A percentile compares a stretch with the other conserved stretches of the same genome.
Evolutionary conservation across 768 basidiomycete species (phyloP).

Genomic region (Cystofilobasidium macerans): DNA sequence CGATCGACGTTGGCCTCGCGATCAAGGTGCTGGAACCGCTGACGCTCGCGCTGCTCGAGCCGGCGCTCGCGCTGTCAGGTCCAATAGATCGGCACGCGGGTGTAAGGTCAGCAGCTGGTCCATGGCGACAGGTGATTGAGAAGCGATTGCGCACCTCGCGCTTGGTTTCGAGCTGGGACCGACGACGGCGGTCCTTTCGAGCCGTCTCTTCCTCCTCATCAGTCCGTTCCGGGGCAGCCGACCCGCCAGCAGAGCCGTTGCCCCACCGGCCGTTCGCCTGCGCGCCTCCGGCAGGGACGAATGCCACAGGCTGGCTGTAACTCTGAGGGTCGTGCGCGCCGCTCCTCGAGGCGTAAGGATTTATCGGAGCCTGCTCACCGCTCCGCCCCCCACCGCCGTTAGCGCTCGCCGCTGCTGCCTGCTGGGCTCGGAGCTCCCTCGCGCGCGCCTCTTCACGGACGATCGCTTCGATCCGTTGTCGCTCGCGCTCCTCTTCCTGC

Average conservation of each 20-base stretch:
- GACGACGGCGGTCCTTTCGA: constrained; percentile 58
- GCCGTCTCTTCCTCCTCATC: constrained; percentile 84
- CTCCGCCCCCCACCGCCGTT: background rate
- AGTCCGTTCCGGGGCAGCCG: constrained; percentile 45
- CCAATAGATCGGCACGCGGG: background rate
- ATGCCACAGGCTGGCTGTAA: constrained; percentile 68
- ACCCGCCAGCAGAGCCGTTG: background rate
- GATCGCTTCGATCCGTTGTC: constrained; percentile 20
- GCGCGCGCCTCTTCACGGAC: background rate
- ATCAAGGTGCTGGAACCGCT: constrained; percentile 49
- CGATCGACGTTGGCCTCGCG: constrained; percentile 41
- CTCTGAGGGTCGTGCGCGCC: constrained; percentile 54
- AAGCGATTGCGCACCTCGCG: constrained; percentile 55
- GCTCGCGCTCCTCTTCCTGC: constrained; percentile 76
- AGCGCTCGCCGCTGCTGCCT: background rate
- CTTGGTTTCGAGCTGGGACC: constrained; percentile 75
- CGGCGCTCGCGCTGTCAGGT: constrained; percentile 79
- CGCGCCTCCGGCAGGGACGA: constrained; percentile 52
- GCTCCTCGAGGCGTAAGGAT: constrained; percentile 34
- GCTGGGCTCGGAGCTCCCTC: constrained; percentile 3
- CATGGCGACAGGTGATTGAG: background rate
- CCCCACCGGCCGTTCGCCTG: constrained; percentile 6
- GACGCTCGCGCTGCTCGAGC: constrained; percentile 81
- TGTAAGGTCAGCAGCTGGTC: background rate
- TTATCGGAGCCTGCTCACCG: background rate